These are phyloP conservation scores for Aspergillus ellipticus DNA, from an alignment of 495 filamentous ascomycete genomes.

Conservation along the genomic window DNA sequence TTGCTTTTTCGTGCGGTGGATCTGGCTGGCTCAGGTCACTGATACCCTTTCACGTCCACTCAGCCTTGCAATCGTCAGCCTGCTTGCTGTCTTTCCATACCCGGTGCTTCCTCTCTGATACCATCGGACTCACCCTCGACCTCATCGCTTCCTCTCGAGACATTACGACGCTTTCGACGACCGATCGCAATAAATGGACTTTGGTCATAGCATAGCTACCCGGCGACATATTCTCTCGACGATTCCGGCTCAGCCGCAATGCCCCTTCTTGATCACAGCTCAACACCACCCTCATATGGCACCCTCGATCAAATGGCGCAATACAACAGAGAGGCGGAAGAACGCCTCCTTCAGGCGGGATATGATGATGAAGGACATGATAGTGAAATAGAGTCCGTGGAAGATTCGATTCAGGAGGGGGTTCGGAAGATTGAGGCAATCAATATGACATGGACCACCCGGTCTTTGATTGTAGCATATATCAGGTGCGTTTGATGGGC, in stretches of 20 bases:
- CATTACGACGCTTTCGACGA: neutral
- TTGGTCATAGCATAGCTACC: neutral
- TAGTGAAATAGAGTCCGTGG: slow-evolving; percentile 21
- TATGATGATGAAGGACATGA: slow-evolving; percentile 25
- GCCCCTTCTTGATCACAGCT: slow-evolving; percentile 34
- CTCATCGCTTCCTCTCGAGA: neutral
- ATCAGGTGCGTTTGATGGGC: slow-evolving; percentile 41
- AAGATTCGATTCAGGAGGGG: slow-evolving; percentile 47
- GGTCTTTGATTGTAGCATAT: slow-evolving; percentile 52
- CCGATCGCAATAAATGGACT: slow-evolving; percentile 26
- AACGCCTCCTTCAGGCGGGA: slow-evolving; percentile 31
- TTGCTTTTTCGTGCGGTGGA: slow-evolving; percentile 18
- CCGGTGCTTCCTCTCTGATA: neutral
- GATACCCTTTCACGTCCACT: slow-evolving; percentile 8
- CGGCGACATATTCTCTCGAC: slow-evolving; percentile 9
- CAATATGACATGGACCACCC: slow-evolving; percentile 51
- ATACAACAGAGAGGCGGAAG: slow-evolving; percentile 30
- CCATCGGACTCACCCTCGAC: neutral
- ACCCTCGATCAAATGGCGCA: slow-evolving; percentile 28
- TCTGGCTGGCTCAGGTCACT: slow-evolving; percentile 25
- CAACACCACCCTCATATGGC: slow-evolving; percentile 40
- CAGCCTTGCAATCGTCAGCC: neutral
- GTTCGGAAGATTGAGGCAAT: slow-evolving; percentile 56
- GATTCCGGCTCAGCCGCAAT: slow-evolving; percentile 24
- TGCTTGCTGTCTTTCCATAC: neutral